Evolutionary conservation across 306 rosid genomes (phyloP).

Genomic region (Ochetophila trinervis): DNA sequence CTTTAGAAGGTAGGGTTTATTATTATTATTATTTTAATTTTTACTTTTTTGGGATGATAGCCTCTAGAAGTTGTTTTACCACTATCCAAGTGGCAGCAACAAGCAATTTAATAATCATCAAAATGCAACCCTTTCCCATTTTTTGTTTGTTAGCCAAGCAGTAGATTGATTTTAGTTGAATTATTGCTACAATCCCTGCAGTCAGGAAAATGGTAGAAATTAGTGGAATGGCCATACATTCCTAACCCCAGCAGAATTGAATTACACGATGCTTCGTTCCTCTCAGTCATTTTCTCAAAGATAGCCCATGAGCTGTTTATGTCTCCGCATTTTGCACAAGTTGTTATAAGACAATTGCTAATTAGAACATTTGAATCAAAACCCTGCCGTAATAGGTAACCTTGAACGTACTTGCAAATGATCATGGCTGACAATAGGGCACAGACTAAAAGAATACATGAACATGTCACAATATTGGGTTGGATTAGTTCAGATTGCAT

Average conservation of each 20-base stretch:
- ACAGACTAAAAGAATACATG: slow-evolving; percentile 32
- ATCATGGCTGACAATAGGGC: slow-evolving; percentile 30
- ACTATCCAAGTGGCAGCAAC: no score
- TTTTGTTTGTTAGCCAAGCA: no score
- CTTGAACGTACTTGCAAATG: slow-evolving; percentile 36
- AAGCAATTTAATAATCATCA: no score
- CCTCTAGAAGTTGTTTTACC: no score
- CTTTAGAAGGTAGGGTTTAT: no score
- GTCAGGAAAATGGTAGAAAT: no score
- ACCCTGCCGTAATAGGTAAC: slow-evolving; percentile 30
- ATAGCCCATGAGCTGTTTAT: slow-evolving; percentile 27
- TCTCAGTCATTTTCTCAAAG: slow-evolving; percentile 31
- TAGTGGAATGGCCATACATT: slow-evolving; percentile 9
- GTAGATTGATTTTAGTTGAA: no score
- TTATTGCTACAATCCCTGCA: no score
- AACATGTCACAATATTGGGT: slow-evolving; percentile 29
- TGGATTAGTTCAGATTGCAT: slow-evolving; percentile 28
- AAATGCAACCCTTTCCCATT: no score
- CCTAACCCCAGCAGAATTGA: slow-evolving; percentile 36
- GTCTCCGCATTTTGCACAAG: slow-evolving; percentile 45
- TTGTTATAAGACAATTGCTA: slow-evolving; percentile 33
- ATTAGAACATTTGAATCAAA: slow-evolving; percentile 29
- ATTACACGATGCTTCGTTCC: slow-evolving; percentile 35
- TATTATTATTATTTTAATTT: no score
- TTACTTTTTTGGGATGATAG: no score